Base-by-base conservation (phyloP, 1,139 yeast genomes). In the Saccharomyces hybrid region DNA sequence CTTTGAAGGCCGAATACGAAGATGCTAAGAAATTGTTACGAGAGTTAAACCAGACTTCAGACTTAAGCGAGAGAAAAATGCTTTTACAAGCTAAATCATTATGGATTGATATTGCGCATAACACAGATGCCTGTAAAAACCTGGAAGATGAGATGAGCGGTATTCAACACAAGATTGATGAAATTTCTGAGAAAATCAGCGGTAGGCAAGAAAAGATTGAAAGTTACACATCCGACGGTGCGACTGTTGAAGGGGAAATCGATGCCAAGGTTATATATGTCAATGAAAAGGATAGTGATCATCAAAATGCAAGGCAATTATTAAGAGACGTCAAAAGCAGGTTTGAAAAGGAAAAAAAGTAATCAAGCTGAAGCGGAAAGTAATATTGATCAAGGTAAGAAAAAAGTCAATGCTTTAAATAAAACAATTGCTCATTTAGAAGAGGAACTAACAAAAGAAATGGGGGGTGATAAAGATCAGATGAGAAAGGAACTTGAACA, bases 51-150 rank as follows among this genome's bases (percentile, higher is more conserved):
- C 64, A 66, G 49, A 66, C 73, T 2, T 65, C 69, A 41, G 69
- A 72, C 53, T 68, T 82, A 46, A 73, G 81, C 56, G 70, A 72
- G 48, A 74, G 73, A 56, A 75, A 79, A 55, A 74, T 76, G 38
- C 60, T 73, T 19, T 64, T 81, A 14, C 79, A 80, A 56, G 93
- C 88, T 4, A 85, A 84, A 62, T 76, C 81, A n/a, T 72, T 78
- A 56, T 85, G 91, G 90, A 75, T 76, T 51, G 81, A 82, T 53
- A 66, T 66, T 14, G 61, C 62, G 12, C 69, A 66, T 29, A 69
- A 71, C 47, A 58, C 61, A 24, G 51, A 56, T 24, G 59, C 67
- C 2, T 60, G 64, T 21, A 60, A 62, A 12, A 64, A 62, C 32
- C 58, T 69, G 50, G 58, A 64, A 31, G 60, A 63, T 0, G 67